Percentiles rank a stretch among this genome's conserved stretches.
phyloP scores from a whole-genome alignment of 169 alveolate genomes.

The Miamiensis avidus region DNA sequence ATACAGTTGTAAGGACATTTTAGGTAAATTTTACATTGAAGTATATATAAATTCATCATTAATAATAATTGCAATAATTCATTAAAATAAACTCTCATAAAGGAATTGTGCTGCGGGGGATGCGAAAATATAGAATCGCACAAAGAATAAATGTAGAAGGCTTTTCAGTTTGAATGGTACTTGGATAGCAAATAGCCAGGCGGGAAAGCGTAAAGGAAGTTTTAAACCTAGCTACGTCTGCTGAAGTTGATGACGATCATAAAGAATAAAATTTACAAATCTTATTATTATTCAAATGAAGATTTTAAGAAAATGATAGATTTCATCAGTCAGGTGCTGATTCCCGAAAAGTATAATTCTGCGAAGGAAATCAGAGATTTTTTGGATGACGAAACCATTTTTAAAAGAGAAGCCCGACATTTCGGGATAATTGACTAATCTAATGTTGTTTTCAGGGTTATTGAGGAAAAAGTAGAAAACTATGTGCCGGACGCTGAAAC shows the following conservation, averaged over 20 bases:
- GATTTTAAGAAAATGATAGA: background rate
- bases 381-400: background rate
- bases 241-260: background rate
- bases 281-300: too few relatives aligned
- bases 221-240: background rate
- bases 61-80: too few relatives aligned
- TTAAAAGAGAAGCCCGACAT: background rate
- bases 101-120: background rate
- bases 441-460: background rate
- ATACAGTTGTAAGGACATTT: background rate
- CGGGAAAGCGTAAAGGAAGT: background rate
- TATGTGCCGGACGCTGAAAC: background rate
- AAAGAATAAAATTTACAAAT: too few relatives aligned
- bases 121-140: too few relatives aligned
- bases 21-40: background rate
- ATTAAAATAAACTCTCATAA: too few relatives aligned
- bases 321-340: background rate
- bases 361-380: background rate
- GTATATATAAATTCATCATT: background rate
- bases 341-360: background rate
- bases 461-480: background rate
- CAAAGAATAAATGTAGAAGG: too few relatives aligned
- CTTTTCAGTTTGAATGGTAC: background rate
- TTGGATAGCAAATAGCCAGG: background rate
- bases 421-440: background rate